Conservation (phyloP, 352 stramenopile species). For the Phytophthora podocarpi region DNA sequence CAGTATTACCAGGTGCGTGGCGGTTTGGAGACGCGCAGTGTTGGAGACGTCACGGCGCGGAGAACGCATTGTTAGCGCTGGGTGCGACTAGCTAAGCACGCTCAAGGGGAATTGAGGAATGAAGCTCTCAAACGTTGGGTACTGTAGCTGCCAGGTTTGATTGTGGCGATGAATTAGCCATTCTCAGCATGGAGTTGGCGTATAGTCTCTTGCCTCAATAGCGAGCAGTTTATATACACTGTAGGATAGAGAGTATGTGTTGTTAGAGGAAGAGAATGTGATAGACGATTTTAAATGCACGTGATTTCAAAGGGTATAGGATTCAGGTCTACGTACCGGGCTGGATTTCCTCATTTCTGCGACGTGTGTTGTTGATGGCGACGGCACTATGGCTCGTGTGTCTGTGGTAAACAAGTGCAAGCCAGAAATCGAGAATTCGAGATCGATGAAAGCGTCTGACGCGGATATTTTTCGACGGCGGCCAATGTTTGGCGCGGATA, state of each 20-base stretch:
- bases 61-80: constrained; percentile 24
- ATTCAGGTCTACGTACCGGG: too few relatives aligned
- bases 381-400: neutral
- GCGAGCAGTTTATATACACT: too few relatives aligned
- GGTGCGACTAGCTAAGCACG: neutral
- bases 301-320: too few relatives aligned
- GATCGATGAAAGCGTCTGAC: too few relatives aligned
- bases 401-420: neutral
- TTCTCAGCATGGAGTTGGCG: constrained; percentile 3
- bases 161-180: constrained; percentile 3
- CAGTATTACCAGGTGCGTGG: constrained; percentile 71
- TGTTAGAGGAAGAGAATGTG: too few relatives aligned
- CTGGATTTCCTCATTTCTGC: neutral
- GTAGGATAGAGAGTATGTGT: too few relatives aligned
- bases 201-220: too few relatives aligned
- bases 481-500: too few relatives aligned
- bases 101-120: constrained; percentile 20
- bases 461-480: too few relatives aligned
- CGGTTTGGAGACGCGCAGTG: constrained; percentile 11
- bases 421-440: too few relatives aligned
- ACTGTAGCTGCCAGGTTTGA: constrained; percentile 7
- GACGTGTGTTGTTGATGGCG: constrained; percentile 6
- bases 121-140: constrained; percentile 7
- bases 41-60: constrained; percentile 6
- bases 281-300: too few relatives aligned